A percentile compares a stretch with the other conserved stretches of the same genome.
phyloP scores from a whole-genome alignment of 2,329 filamentous ascomycete species.

The Immersiporthe knoxdaviesiana region DNA sequence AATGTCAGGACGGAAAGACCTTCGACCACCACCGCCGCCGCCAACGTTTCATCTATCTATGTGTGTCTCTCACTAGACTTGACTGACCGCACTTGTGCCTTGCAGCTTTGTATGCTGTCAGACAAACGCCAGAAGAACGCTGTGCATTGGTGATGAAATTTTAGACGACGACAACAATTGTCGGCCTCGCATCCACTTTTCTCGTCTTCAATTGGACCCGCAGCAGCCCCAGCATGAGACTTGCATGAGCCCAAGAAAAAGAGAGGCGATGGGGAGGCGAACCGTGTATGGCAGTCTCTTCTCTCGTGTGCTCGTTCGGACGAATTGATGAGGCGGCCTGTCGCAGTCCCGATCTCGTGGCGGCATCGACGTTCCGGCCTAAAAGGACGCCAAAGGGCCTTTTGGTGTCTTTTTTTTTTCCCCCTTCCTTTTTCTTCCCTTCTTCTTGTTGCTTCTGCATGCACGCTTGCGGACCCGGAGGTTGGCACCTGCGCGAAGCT shows the following conservation, averaged over 20 bases:
- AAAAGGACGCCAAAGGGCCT: background rate
- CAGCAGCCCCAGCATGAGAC: slow-evolving; percentile 6
- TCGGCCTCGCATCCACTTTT: background rate
- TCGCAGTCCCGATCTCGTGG: background rate
- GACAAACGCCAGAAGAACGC: slow-evolving; percentile 15
- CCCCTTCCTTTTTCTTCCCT: too few species aligned
- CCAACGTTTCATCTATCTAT: background rate
- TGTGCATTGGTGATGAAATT: background rate
- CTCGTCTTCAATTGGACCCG: background rate
- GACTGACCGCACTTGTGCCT: slow-evolving; percentile 25
- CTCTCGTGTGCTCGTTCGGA: background rate
- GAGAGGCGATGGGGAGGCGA: background rate
- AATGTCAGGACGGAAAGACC: slow-evolving; percentile 4
- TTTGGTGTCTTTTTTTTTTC: background rate
- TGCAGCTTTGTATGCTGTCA: slow-evolving; percentile 31
- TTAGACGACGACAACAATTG: background rate
- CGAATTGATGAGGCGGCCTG: background rate
- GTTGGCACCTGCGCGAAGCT: background rate
- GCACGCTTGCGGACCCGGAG: background rate
- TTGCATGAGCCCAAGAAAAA: background rate
- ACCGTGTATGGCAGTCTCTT: background rate
- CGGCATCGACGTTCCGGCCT: background rate
- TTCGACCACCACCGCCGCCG: background rate
- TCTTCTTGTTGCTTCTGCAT: background rate
- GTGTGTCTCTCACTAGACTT: background rate